Conservation (phyloP, 139 green algal genomes). For the Eudorina sp. region DNA sequence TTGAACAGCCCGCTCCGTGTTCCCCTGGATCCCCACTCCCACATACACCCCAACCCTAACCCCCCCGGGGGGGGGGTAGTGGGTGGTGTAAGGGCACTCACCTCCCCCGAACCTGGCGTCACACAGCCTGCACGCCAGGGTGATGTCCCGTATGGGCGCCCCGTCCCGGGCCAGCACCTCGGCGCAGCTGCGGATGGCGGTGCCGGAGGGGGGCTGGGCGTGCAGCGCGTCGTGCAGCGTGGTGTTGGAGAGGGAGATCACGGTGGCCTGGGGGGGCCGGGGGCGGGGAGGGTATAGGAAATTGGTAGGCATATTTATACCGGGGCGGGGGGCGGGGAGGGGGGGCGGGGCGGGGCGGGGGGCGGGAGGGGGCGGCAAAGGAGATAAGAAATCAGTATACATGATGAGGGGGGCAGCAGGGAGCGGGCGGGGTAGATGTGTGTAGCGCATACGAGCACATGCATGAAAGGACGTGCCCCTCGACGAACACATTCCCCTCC, state of each 20-base stretch:
- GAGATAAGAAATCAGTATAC: no score
- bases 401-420: no score
- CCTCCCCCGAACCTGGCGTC: background rate
- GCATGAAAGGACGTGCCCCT: no score
- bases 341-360: background rate
- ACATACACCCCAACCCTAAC: no score
- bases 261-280: slow-evolving; percentile 13
- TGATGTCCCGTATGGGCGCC: slow-evolving; percentile 27
- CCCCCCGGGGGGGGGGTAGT: no score
- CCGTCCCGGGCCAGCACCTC: slow-evolving; percentile 7
- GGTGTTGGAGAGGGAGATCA: slow-evolving; percentile 27
- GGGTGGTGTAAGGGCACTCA: no score
- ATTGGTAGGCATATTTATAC: no score
- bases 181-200: slow-evolving; percentile 12
- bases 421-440: no score
- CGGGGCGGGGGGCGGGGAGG: background rate
- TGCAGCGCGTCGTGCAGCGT: background rate
- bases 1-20: no score
- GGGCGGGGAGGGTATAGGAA: background rate
- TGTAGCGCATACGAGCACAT: no score
- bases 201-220: slow-evolving; percentile 10
- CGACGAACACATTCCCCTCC: no score
- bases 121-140: slow-evolving; percentile 22
- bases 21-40: no score
- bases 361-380: background rate